Percentiles rank a stretch among this genome's conserved stretches.
Evolutionary conservation across 73 alveolate genomes (phyloP).

Genomic region (Strombidium stylifer): DNA sequence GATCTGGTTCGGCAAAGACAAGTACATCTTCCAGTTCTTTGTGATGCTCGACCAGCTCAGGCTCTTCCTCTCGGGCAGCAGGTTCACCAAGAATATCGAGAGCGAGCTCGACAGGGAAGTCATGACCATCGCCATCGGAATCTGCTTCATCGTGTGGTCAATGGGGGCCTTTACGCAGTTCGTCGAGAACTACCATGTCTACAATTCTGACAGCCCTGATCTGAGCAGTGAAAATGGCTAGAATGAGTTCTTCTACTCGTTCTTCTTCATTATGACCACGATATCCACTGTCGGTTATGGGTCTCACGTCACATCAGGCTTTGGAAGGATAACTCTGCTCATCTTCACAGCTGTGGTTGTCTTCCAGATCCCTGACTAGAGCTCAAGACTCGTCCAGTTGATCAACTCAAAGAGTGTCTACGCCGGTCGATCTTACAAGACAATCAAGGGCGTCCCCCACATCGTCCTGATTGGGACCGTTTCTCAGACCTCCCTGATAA

Average conservation of each 20-base stretch:
- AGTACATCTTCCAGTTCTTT: too few species aligned
- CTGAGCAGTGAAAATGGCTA: too few species aligned
- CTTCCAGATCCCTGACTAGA: slow-evolving; percentile 59
- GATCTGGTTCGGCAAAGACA: too few species aligned
- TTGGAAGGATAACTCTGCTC: slow-evolving; percentile 63
- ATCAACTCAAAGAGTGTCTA: slow-evolving; percentile 70
- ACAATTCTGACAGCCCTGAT: too few species aligned
- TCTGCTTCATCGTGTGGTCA: too few species aligned
- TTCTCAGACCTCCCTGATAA: slow-evolving; percentile 52
- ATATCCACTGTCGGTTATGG: slow-evolving; percentile 76
- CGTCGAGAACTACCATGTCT: too few species aligned
- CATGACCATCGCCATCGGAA: too few species aligned
- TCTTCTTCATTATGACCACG: slow-evolving; percentile 82
- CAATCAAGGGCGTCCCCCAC: slow-evolving; percentile 72
- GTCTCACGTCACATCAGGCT: slow-evolving; percentile 43
- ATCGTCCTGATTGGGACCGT: slow-evolving; percentile 75
- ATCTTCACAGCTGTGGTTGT: slow-evolving; percentile 45
- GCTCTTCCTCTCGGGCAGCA: too few species aligned
- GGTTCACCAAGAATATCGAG: too few species aligned
- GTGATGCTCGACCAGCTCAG: too few species aligned
- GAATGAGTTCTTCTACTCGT: slow-evolving; percentile 35
- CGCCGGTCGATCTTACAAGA: slow-evolving; percentile 70
- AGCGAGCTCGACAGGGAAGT: too few species aligned
- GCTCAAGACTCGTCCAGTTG: slow-evolving; percentile 60
- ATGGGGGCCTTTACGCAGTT: too few species aligned